Evolutionary conservation across 1,284 basidiomycete species (phyloP).

Genomic region (Boletellus deceptivus): DNA sequence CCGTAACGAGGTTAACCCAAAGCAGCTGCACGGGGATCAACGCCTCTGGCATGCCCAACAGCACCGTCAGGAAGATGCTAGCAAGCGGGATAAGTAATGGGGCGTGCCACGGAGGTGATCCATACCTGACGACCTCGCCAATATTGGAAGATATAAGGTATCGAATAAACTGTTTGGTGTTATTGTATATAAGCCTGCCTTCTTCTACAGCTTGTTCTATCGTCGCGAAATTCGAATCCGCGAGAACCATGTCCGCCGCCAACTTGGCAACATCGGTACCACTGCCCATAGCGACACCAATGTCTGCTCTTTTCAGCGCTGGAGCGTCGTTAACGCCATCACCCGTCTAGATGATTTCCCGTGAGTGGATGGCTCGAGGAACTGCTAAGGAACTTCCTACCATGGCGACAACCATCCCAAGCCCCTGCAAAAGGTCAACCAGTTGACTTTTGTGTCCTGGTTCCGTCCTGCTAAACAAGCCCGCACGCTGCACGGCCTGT

Average conservation of each 20-base stretch:
- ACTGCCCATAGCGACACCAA: conserved; percentile 98
- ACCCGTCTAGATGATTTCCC: conserved; percentile 59
- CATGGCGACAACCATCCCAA: conserved; percentile 98
- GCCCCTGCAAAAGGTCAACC: conserved; percentile 91
- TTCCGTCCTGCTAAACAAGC: conserved; percentile 91
- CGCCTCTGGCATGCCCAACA: conserved; percentile 98
- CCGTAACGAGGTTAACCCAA: conserved; percentile 96
- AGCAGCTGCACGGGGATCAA: conserved; percentile 96
- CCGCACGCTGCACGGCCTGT: conserved; percentile 81
- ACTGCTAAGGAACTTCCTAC: conserved; percentile 41
- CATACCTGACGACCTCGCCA: conserved; percentile 89
- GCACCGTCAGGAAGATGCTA: conserved; percentile 94
- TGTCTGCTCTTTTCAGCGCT: conserved; percentile 95
- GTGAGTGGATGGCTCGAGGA: conserved; percentile 7
- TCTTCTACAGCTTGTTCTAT: conserved; percentile 97
- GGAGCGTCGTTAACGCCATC: conserved; percentile 98
- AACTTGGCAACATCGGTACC: conserved; percentile 99
- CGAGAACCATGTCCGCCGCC: conserved; percentile 95
- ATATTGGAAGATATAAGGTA: conserved; percentile 97
- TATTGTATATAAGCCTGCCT: conserved; percentile 97
- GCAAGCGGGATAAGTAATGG: conserved; percentile 9
- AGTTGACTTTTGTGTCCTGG: conserved; percentile 94
- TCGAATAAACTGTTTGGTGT: conserved; percentile 97
- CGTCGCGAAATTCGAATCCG: conserved; percentile 87
- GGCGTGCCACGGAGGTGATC: not conserved